Percentiles rank a stretch among this genome's conserved stretches.
These are phyloP conservation scores for Phylloporus sp. DNA, from an alignment of 768 basidiomycete species.

Conservation along the genomic window DNA sequence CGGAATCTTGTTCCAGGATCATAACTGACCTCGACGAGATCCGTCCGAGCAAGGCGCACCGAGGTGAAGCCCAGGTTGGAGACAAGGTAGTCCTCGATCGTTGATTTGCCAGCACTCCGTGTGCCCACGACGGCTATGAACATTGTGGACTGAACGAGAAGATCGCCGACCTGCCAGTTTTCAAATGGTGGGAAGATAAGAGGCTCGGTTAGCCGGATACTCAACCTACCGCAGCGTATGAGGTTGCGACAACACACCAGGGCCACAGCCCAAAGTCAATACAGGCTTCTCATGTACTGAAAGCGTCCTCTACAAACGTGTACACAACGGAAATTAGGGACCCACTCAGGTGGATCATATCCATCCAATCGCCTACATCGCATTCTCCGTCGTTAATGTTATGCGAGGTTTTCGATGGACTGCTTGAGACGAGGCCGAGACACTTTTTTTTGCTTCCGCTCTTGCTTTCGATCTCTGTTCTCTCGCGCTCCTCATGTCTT, in stretches of 20 bases:
- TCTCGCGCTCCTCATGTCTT: constrained; percentile 72
- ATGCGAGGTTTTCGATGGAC: constrained; percentile 20
- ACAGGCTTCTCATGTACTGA: neutral
- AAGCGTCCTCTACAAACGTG: neutral
- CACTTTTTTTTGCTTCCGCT: constrained; percentile 40
- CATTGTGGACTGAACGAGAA: constrained; percentile 37
- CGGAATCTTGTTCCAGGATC: neutral
- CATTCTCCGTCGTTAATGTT: constrained; percentile 14
- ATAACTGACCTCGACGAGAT: constrained; percentile 14
- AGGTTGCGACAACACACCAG: neutral
- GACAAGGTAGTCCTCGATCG: constrained; percentile 57
- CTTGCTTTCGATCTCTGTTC: constrained; percentile 50
- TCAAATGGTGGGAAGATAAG: neutral
- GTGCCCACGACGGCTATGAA: constrained; percentile 69
- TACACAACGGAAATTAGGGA: neutral
- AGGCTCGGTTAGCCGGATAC: neutral
- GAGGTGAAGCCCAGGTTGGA: constrained; percentile 49
- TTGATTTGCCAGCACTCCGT: constrained; percentile 56
- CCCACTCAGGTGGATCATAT: neutral
- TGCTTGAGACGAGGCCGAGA: constrained; percentile 7
- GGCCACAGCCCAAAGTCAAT: neutral
- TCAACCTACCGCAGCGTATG: too few relatives aligned
- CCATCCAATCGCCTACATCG: neutral
- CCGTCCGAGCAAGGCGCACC: constrained; percentile 37
- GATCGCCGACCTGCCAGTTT: neutral